Conservation (phyloP, 202 grass and related monocot genomes). For the Carex sylvatica region DNA sequence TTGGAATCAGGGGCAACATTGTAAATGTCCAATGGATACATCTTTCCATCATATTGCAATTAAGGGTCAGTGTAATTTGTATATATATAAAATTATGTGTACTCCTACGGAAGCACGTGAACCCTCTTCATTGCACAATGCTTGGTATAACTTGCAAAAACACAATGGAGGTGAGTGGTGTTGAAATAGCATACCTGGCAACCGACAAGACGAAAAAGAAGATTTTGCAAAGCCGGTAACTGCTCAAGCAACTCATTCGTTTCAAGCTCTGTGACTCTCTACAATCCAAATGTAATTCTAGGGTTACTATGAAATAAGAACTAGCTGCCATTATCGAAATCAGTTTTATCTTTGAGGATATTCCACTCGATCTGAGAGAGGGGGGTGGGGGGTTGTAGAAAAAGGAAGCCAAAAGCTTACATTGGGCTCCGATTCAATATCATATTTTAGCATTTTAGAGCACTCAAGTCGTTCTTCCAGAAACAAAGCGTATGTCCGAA, state of each 20-base stretch:
- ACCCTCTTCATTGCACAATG: not conserved
- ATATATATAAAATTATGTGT: no score
- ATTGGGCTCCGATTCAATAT: conserved; percentile 30
- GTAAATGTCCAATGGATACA: not conserved
- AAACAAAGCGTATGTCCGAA: conserved; percentile 46
- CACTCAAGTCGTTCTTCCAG: conserved; percentile 44
- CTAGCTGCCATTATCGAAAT: not conserved
- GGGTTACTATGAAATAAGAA: conserved; percentile 6
- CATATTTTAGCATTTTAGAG: conserved; percentile 38
- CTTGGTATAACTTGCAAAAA: not conserved
- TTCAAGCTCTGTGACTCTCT: conserved; percentile 31
- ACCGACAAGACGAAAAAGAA: conserved; percentile 38
- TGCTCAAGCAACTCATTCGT: conserved; percentile 37
- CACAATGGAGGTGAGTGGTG: not conserved
- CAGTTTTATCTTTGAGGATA: not conserved
- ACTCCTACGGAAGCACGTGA: not conserved
- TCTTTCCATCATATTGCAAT: not conserved
- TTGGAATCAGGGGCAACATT: not conserved
- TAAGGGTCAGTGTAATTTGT: not conserved
- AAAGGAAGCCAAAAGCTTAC: conserved; percentile 24
- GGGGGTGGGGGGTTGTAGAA: not conserved
- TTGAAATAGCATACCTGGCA: conserved; percentile 35
- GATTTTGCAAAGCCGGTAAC: conserved; percentile 43
- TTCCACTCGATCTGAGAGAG: not conserved
- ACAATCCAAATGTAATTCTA: not conserved